Conservation (phyloP, 192 early-diverging fungal genomes). For the Coemansia sp. region DNA sequence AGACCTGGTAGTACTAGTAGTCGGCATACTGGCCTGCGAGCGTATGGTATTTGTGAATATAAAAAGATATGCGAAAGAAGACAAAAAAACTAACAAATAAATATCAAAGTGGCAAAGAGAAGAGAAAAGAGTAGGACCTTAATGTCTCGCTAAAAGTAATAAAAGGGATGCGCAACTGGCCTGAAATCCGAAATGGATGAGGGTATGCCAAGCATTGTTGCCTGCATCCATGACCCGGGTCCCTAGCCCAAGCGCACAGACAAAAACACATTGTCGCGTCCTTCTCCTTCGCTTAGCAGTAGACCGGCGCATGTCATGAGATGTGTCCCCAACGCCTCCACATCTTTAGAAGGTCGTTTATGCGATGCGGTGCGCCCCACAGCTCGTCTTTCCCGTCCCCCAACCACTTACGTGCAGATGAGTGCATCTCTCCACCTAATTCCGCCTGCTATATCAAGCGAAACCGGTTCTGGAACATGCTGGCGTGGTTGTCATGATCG, state of each 20-base stretch:
- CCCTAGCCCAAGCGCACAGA: not conserved
- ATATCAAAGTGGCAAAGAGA: not conserved
- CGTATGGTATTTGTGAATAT: not conserved
- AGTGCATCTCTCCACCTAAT: not conserved
- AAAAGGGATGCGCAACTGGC: not conserved
- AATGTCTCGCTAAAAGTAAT: not conserved
- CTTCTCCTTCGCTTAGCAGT: not conserved
- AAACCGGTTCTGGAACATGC: not conserved
- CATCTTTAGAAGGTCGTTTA: not conserved
- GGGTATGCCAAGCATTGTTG: not conserved
- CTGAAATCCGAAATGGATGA: conserved; percentile 2
- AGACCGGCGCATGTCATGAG: not conserved
- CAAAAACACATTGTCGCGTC: not conserved
- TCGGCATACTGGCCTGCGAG: conserved; percentile 2
- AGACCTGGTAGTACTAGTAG: not conserved
- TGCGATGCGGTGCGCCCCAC: not conserved
- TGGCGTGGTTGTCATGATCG: not conserved
- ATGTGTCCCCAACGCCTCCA: conserved; percentile 5
- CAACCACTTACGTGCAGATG: not conserved
- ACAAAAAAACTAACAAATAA: not conserved
- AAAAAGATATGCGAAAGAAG: not conserved
- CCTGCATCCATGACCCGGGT: not conserved
- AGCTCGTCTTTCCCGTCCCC: not conserved
- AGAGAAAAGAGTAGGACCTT: not conserved
- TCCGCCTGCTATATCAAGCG: not conserved